These are phyloP conservation scores for barley (Hordeum vulgare) DNA, from an alignment of 176 grass and related monocot genomes.

Conservation along the genomic window MorexV3_pseudomolecules_assembly NC_058518.1:57149437-57149936, in stretches of 20 bases:
- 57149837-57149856: too few species aligned
- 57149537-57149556: slow-evolving; percentile 97
- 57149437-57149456: background rate
- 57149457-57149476: slow-evolving; percentile 81
- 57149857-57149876: background rate
- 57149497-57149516: slow-evolving; percentile 93
- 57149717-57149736: background rate
- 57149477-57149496: slow-evolving; percentile 96
- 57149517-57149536: slow-evolving; percentile 94
- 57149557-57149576: slow-evolving; percentile 99
- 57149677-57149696: background rate
- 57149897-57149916: slow-evolving; percentile 91
- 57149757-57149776: background rate
- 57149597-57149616: slow-evolving; percentile 96
- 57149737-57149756: background rate
- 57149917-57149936: slow-evolving; percentile 81
- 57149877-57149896: background rate
- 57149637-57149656: slow-evolving; percentile 42
- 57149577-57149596: slow-evolving; percentile 86
- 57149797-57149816: too few species aligned
- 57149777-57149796: background rate
- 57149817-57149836: too few species aligned
- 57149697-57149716: background rate
- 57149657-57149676: background rate
- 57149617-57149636: slow-evolving; percentile 93